phyloP scores from a whole-genome alignment of 768 basidiomycete genomes.

The Amanita exitialis region DNA sequence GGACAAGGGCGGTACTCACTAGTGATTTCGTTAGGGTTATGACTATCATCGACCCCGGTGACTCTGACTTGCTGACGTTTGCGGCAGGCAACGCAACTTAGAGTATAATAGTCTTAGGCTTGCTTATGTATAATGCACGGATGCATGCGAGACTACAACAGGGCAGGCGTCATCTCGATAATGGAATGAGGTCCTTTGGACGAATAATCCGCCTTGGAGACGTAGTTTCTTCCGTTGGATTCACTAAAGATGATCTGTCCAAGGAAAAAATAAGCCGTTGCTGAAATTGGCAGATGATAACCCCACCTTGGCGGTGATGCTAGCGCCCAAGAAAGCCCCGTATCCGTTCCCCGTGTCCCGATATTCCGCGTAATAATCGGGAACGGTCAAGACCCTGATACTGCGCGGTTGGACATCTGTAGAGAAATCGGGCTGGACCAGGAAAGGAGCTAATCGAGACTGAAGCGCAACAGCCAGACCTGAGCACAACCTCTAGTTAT shows the following conservation, averaged over 20 bases:
- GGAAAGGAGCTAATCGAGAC: constrained; percentile 55
- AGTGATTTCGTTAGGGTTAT: constrained; percentile 60
- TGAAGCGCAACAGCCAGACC: constrained; percentile 63
- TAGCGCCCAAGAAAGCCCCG: constrained; percentile 72
- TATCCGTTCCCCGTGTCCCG: constrained; percentile 76
- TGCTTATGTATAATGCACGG: not conserved
- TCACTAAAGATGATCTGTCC: constrained; percentile 70
- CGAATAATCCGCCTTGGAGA: constrained; percentile 73
- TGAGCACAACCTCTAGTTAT: constrained; percentile 14
- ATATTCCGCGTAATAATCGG: constrained; percentile 89
- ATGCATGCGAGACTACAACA: constrained; percentile 52
- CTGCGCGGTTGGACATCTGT: constrained; percentile 66
- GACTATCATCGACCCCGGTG: constrained; percentile 93
- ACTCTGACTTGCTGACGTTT: constrained; percentile 88
- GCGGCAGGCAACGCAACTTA: constrained; percentile 66
- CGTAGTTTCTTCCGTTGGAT: constrained; percentile 52
- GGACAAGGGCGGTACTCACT: not conserved
- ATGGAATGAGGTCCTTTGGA: constrained; percentile 64
- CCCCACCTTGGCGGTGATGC: constrained; percentile 78
- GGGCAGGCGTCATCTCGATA: constrained; percentile 67
- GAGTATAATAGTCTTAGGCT: constrained; percentile 1
- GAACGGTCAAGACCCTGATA: constrained; percentile 55
- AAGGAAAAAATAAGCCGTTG: not conserved
- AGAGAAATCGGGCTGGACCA: constrained; percentile 50
- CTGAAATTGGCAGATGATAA: constrained; percentile 1